These are phyloP conservation scores for Vaccinium darrowii DNA, from an alignment of 148 eudicot species.

Conservation along the genomic window DNA sequence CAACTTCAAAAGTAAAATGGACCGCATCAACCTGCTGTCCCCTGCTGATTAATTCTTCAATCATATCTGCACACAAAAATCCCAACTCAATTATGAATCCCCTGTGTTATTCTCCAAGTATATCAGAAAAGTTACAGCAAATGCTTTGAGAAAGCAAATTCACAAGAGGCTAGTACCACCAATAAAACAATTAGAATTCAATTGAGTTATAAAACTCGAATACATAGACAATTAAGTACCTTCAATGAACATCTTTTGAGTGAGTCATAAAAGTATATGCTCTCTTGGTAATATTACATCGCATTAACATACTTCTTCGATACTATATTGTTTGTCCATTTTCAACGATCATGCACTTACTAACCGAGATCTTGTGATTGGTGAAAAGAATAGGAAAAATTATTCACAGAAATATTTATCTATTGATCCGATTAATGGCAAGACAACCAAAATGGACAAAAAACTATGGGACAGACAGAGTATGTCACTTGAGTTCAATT, in stretches of 20 bases:
- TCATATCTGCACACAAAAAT: slow-evolving; percentile 57
- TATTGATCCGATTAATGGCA: background rate
- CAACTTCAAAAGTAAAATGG: slow-evolving; percentile 85
- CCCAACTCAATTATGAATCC: background rate
- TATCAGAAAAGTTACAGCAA: background rate
- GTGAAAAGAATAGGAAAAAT: background rate
- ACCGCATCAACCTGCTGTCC: slow-evolving; percentile 98
- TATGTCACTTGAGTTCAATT: background rate
- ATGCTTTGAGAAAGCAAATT: background rate
- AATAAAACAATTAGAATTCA: background rate
- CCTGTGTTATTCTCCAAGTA: background rate
- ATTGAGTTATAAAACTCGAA: background rate
- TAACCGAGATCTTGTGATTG: background rate
- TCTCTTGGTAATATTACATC: background rate
- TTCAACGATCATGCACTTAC: background rate
- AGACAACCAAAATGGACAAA: background rate
- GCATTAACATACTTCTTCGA: background rate
- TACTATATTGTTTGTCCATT: background rate
- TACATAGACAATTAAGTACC: background rate
- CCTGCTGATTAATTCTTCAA: slow-evolving; percentile 83
- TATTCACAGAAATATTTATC: background rate
- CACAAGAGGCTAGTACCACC: background rate
- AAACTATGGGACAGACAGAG: background rate
- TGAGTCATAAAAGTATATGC: background rate
- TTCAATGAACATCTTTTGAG: background rate